A percentile compares a stretch with the other conserved stretches of the same genome.
phyloP scores from a whole-genome alignment of 164 flowering plant genomes.

The Stephania yunnanensis region DNA sequence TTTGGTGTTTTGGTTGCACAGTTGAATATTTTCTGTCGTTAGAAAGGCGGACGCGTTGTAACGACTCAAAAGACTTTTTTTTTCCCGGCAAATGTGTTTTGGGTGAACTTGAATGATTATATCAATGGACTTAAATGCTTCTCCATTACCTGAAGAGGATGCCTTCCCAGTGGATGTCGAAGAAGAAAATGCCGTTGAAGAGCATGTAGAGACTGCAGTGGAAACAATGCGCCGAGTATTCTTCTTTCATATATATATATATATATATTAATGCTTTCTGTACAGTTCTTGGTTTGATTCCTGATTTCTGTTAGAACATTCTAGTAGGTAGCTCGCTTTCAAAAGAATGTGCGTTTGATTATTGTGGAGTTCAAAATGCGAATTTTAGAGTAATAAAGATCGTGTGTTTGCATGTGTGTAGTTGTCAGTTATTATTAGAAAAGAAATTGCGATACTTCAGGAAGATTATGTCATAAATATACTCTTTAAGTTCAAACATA shows the following conservation, averaged over 20 bases:
- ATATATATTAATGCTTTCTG: neutral
- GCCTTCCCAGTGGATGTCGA: constrained; percentile 40
- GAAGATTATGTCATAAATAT: no score
- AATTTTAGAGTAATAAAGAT: neutral
- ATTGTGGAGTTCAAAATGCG: neutral
- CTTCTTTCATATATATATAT: constrained; percentile 2
- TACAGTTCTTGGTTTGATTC: neutral
- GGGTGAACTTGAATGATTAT: constrained; percentile 41
- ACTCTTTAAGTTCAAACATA: no score
- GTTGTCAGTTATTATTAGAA: neutral
- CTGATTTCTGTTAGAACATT: neutral
- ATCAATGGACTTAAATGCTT: constrained; percentile 89
- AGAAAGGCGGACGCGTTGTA: neutral
- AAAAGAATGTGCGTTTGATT: neutral
- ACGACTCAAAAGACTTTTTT: neutral
- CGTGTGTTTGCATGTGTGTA: neutral
- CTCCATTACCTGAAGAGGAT: constrained; percentile 85
- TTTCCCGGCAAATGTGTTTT: constrained; percentile 16
- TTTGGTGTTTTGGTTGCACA: neutral
- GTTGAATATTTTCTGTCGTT: neutral
- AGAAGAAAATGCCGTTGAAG: constrained; percentile 38
- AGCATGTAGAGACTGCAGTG: constrained; percentile 49
- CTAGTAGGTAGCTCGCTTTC: neutral
- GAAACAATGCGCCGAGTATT: constrained; percentile 71
- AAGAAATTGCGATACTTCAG: no score